A percentile compares a stretch with the other conserved stretches of the same genome.
Conservation (phyloP, 2,329 filamentous ascomycete genomes). For the Colletotrichum tamarilloi region DNA sequence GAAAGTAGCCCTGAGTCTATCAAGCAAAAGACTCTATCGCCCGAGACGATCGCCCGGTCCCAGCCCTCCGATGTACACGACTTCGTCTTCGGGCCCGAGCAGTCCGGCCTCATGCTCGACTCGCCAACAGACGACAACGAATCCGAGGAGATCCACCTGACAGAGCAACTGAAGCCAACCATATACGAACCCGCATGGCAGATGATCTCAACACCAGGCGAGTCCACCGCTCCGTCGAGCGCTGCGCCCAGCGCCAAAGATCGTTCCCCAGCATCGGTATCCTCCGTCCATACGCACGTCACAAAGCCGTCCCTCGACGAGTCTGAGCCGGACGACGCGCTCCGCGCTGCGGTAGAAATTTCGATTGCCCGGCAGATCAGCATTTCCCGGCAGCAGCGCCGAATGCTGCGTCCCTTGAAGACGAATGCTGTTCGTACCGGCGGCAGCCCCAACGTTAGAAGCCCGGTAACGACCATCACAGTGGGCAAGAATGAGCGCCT, state of each 20-base stretch:
- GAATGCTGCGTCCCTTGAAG: constrained; percentile 67
- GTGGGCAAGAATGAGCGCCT: constrained; percentile 43
- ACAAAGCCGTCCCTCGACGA: constrained; percentile 52
- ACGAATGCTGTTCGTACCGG: constrained; percentile 39
- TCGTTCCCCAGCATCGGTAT: constrained; percentile 45
- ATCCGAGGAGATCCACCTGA: constrained; percentile 39
- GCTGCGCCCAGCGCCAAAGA: constrained; percentile 43
- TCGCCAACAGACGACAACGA: constrained; percentile 50
- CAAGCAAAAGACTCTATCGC: constrained; percentile 8
- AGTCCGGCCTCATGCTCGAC: constrained; percentile 52
- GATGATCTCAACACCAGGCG: constrained; percentile 53
- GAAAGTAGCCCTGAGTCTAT: background rate
- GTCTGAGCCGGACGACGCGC: constrained; percentile 47
- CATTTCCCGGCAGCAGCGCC: constrained; percentile 70
- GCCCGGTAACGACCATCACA: constrained; percentile 28
- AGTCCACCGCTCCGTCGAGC: constrained; percentile 37
- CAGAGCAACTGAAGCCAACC: constrained; percentile 48
- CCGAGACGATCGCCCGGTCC: background rate
- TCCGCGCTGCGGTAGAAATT: constrained; percentile 69
- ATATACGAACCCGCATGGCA: constrained; percentile 59
- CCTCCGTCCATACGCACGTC: constrained; percentile 47
- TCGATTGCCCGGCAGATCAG: constrained; percentile 77
- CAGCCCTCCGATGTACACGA: constrained; percentile 17
- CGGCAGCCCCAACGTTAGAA: constrained; percentile 27
- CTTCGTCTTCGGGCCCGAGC: constrained; percentile 46